phyloP scores from a whole-genome alignment of 2,329 filamentous ascomycete species.

The Reticulascus tulasneorum region DNA sequence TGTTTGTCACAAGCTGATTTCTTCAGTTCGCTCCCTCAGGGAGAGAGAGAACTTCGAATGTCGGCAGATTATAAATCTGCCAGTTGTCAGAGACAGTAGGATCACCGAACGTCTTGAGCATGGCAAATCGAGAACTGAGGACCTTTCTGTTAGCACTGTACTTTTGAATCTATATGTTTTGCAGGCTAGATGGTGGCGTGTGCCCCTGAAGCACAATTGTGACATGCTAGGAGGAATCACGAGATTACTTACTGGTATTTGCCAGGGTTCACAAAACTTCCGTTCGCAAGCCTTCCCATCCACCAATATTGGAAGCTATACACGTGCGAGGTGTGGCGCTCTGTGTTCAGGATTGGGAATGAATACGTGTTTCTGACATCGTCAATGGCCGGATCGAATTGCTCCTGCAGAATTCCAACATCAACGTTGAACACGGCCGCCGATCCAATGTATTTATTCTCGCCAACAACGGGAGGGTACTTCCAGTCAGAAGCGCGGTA shows the following conservation, averaged over 20 bases:
- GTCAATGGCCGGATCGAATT: conserved; percentile 28
- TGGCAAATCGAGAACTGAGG: conserved; percentile 8
- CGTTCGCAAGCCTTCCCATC: conserved; percentile 39
- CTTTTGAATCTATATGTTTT: too few relatives aligned
- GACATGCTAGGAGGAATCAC: too few relatives aligned
- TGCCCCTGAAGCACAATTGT: too few relatives aligned
- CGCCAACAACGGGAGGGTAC: conserved; percentile 35
- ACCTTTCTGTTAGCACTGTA: neutral
- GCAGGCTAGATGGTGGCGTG: too few relatives aligned
- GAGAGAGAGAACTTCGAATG: too few relatives aligned
- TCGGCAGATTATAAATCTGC: conserved; percentile 9
- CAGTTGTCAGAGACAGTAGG: conserved; percentile 5
- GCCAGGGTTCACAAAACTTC: conserved; percentile 34
- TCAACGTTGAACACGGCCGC: conserved; percentile 26
- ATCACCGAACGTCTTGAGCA: conserved; percentile 9
- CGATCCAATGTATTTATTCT: conserved; percentile 37
- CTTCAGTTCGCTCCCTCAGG: too few relatives aligned
- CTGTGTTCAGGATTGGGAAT: conserved; percentile 31
- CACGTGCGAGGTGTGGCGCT: conserved; percentile 22
- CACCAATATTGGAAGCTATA: conserved; percentile 30
- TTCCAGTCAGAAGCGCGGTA: conserved; percentile 37
- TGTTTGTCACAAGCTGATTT: too few relatives aligned
- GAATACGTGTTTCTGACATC: conserved; percentile 33
- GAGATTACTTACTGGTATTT: conserved; percentile 32
- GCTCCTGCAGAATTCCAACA: conserved; percentile 6